These are phyloP conservation scores for Pestalotiopsis sp. DNA, from an alignment of 2,329 filamentous ascomycete species.

Conservation along the genomic window DNA sequence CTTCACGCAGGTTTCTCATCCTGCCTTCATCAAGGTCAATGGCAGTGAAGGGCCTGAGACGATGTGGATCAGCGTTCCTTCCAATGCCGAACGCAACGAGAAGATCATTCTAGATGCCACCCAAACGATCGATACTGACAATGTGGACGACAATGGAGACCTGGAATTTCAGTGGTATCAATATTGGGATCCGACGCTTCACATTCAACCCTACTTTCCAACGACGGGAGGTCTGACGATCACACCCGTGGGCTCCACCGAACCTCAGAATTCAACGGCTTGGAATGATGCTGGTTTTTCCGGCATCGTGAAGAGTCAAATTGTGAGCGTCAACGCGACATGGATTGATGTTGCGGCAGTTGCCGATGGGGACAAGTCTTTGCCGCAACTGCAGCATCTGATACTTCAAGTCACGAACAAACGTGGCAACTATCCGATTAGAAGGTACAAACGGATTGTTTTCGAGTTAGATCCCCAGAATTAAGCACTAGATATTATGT, in stretches of 20 bases:
- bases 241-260: neutral
- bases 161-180: slow-evolving; percentile 2
- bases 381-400: neutral
- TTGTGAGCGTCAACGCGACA: neutral
- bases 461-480: neutral
- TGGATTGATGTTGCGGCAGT: neutral
- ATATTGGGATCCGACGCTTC: slow-evolving; percentile 5
- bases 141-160: neutral
- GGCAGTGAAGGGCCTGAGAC: neutral
- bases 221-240: neutral
- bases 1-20: slow-evolving; percentile 20
- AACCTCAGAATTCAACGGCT: neutral
- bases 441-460: neutral
- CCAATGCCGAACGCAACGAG: no score
- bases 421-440: neutral
- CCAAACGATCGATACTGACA: neutral
- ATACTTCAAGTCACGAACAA: neutral
- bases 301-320: neutral
- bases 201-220: neutral
- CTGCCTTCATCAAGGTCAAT: neutral
- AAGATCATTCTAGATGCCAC: neutral
- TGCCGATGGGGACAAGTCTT: neutral
- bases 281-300: slow-evolving; percentile 1
- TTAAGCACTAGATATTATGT: no score
- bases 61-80: neutral